Percentiles rank a stretch among this genome's conserved stretches.
Evolutionary conservation across 345 rosid genomes (phyloP).

Genomic region (Capsella bursapastoris): DNA sequence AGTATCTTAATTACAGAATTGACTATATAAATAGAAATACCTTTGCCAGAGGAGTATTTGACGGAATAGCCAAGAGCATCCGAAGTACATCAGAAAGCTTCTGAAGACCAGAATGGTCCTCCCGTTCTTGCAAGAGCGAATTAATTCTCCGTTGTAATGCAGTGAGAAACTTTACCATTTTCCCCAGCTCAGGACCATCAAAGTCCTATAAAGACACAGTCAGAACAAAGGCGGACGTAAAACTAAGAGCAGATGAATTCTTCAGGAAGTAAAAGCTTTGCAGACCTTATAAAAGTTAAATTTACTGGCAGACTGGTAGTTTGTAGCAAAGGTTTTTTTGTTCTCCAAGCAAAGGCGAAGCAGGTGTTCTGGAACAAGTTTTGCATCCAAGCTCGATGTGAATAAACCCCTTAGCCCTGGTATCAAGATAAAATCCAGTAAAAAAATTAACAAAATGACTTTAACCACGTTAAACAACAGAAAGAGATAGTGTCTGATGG

Average conservation of each 20-base stretch:
- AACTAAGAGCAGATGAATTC: constrained; percentile 16
- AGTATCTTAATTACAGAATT: not conserved
- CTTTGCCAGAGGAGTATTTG: constrained; percentile 82
- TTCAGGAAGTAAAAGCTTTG: constrained; percentile 20
- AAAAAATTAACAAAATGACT: constrained; percentile 5
- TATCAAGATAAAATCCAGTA: constrained; percentile 35
- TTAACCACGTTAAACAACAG: constrained; percentile 4
- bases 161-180: constrained; percentile 73
- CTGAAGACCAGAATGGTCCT: constrained; percentile 83
- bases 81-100: constrained; percentile 66
- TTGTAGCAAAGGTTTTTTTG: constrained; percentile 49
- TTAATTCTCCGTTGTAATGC: constrained; percentile 52
- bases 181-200: constrained; percentile 66
- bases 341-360: constrained; percentile 76
- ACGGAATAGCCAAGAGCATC: constrained; percentile 80
- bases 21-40: constrained; percentile 43
- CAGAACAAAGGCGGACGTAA: constrained; percentile 30
- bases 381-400: constrained; percentile 70
- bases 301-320: constrained; percentile 47
- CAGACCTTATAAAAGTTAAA: constrained; percentile 94
- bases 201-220: constrained; percentile 58
- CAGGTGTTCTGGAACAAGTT: constrained; percentile 82
- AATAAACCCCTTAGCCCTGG: constrained; percentile 68
- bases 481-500: constrained; percentile 19
- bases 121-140: constrained; percentile 66